Evolutionary conservation across 345 rosid genomes (phyloP).

Genomic region (Eucalyptus regnans): DNA sequence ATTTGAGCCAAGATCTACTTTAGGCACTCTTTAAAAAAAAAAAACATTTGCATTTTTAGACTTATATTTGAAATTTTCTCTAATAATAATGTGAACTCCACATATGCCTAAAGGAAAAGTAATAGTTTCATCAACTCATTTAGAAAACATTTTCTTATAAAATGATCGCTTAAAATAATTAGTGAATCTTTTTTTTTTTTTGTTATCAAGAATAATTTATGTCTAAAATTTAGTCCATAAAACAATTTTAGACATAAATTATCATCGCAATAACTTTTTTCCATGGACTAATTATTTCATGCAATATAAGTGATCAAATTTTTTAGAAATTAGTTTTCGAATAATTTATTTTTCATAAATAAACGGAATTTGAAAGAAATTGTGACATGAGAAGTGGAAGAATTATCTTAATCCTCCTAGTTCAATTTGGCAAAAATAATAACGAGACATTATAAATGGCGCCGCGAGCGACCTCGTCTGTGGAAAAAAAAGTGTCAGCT

Average conservation of each 20-base stretch:
- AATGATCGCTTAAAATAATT: not conserved
- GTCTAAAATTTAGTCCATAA: not conserved
- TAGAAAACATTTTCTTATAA: not conserved
- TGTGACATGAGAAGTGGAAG: not conserved
- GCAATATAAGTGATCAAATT: rapidly evolving
- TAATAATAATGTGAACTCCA: not conserved
- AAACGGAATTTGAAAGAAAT: rapidly evolving
- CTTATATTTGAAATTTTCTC: not conserved
- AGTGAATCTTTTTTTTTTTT: not conserved
- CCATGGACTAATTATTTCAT: not conserved
- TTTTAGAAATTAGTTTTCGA: not conserved
- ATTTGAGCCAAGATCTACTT: not conserved
- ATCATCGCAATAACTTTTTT: rapidly evolving
- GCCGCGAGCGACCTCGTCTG: not conserved
- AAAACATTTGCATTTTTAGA: not conserved
- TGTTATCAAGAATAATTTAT: not conserved
- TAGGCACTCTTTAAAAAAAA: not conserved
- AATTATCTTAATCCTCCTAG: not conserved
- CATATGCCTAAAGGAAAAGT: not conserved
- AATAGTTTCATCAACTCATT: not conserved
- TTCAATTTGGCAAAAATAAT: not conserved
- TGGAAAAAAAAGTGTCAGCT: not conserved
- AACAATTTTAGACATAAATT: not conserved
- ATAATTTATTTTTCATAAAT: not conserved
- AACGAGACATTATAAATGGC: not conserved